phyloP scores from a whole-genome alignment of 2,329 filamentous ascomycete species.

The Phialophora chinensis region DNA sequence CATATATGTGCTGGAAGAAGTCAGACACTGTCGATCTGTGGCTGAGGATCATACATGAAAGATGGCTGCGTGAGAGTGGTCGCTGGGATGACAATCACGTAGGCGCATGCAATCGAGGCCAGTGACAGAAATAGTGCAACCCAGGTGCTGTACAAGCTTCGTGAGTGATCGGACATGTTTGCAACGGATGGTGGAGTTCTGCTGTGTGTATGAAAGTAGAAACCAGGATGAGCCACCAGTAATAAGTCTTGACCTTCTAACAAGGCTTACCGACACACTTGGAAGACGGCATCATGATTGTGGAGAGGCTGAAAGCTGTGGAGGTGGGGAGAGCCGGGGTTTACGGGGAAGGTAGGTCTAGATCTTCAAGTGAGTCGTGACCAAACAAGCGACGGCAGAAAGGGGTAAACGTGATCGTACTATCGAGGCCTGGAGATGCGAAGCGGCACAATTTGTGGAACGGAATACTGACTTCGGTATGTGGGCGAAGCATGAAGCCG shows the following conservation, averaged over 20 bases:
- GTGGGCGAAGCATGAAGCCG: neutral
- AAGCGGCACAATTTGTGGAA: neutral
- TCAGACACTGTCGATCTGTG: neutral
- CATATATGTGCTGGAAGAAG: slow-evolving; percentile 17
- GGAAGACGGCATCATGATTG: neutral
- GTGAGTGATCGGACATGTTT: slow-evolving; percentile 19
- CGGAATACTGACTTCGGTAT: neutral
- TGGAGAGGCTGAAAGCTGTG: neutral
- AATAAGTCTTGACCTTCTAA: neutral
- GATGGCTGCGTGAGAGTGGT: slow-evolving; percentile 47
- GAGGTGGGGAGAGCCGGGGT: slow-evolving; percentile 1
- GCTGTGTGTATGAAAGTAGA: neutral
- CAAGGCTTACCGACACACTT: neutral
- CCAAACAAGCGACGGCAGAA: neutral
- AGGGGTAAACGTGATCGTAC: neutral
- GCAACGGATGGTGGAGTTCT: neutral
- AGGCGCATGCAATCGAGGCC: slow-evolving; percentile 28
- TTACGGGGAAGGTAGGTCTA: slow-evolving; percentile 1
- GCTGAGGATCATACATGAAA: slow-evolving; percentile 45
- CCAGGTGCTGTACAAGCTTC: slow-evolving; percentile 25
- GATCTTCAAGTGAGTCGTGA: neutral
- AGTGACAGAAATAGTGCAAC: slow-evolving; percentile 29
- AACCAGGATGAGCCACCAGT: neutral
- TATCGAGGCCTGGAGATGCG: neutral
- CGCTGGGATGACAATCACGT: slow-evolving; percentile 25